These are phyloP conservation scores for Cyberlindnera xylosilytica DNA, from an alignment of 805 yeast genomes.

Conservation along the genomic window DNA sequence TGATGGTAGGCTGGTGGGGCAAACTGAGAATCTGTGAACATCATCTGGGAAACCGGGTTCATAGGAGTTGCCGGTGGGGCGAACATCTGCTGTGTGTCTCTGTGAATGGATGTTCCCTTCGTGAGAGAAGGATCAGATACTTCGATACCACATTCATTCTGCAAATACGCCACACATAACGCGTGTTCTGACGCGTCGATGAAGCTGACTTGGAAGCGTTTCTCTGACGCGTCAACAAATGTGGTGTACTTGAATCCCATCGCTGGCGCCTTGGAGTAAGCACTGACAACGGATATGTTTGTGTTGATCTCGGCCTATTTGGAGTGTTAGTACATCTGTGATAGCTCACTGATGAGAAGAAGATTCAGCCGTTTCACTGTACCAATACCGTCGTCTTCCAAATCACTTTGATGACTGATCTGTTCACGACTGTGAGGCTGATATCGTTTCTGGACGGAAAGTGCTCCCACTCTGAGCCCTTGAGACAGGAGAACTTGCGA, in stretches of 20 bases:
- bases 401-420: slow-evolving; percentile 12
- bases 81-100: background rate
- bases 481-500: slow-evolving; percentile 23
- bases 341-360: background rate
- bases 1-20: too few relatives aligned
- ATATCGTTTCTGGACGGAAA: slow-evolving; percentile 25
- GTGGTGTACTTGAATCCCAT: slow-evolving; percentile 20
- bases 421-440: slow-evolving; percentile 7
- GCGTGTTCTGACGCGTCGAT: slow-evolving; percentile 5
- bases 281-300: background rate
- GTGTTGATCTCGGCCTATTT: slow-evolving; percentile 16
- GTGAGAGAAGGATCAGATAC: background rate
- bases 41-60: background rate
- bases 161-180: slow-evolving; percentile 6
- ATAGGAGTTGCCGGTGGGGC: background rate
- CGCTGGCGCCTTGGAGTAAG: slow-evolving; percentile 23
- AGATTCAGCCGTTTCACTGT: slow-evolving; percentile 3
- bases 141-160: slow-evolving; percentile 1
- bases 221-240: background rate
- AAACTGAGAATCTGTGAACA: background rate
- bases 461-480: slow-evolving; percentile 23
- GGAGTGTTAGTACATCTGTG: background rate
- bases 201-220: slow-evolving; percentile 13
- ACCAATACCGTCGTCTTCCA: slow-evolving; percentile 23
- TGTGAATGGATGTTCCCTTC: too few relatives aligned